These are phyloP conservation scores for Malassezia furfur DNA, from an alignment of 1,284 basidiomycete genomes.

Conservation along the genomic window DNA sequence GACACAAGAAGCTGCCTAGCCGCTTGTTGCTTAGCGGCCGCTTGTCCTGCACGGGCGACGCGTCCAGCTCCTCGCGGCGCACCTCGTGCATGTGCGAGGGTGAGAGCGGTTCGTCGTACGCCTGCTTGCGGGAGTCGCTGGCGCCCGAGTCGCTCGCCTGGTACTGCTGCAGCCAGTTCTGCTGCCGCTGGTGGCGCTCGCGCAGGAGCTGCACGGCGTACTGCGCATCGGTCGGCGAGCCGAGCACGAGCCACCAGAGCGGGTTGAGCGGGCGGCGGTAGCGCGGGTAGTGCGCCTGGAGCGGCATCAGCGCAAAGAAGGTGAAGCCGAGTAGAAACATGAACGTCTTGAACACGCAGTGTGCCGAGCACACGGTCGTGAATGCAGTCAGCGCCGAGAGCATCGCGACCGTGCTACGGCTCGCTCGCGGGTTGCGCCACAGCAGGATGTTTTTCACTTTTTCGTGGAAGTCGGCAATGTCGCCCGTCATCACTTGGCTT, in stretches of 20 bases:
- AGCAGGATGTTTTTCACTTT: slow-evolving; percentile 46
- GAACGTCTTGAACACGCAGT: slow-evolving; percentile 30
- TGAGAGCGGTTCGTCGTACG: no score
- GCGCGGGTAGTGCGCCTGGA: slow-evolving; percentile 45
- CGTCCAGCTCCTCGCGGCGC: not conserved
- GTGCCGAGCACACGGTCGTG: slow-evolving; percentile 32
- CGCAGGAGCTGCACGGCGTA: slow-evolving; percentile 44
- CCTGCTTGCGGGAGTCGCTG: not conserved
- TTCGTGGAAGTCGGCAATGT: slow-evolving; percentile 45
- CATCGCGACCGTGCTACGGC: slow-evolving; percentile 30
- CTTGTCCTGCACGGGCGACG: not conserved
- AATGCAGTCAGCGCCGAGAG: slow-evolving; percentile 28
- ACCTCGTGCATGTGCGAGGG: not conserved
- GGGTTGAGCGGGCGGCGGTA: slow-evolving; percentile 43
- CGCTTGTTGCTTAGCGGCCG: slow-evolving; percentile 23
- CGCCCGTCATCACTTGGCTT: slow-evolving; percentile 31
- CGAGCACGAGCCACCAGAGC: slow-evolving; percentile 45
- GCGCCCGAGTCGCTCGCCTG: not conserved
- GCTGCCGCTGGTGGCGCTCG: slow-evolving; percentile 24
- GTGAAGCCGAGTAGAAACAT: slow-evolving; percentile 38
- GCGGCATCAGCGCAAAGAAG: slow-evolving; percentile 38
- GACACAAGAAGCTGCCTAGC: slow-evolving; percentile 45
- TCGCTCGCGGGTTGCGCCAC: slow-evolving; percentile 42
- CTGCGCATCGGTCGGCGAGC: slow-evolving; percentile 44
- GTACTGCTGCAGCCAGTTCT: slow-evolving; percentile 4